Evolutionary conservation across 208 protist genomes (phyloP).

Genomic region (Acanthamoeba triangularis): DNA sequence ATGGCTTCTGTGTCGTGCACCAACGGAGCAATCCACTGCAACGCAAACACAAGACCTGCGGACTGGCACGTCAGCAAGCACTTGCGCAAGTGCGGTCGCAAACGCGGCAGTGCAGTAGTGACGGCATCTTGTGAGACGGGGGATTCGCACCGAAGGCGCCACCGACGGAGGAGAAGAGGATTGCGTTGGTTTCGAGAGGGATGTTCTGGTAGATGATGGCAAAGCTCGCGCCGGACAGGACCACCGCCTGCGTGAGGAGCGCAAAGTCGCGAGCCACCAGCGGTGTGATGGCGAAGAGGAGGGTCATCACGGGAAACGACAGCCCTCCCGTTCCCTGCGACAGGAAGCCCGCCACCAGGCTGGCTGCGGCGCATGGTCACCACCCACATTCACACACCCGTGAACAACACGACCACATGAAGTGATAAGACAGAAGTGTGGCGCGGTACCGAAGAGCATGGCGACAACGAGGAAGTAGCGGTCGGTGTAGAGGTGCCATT

Average conservation of each 20-base stretch:
- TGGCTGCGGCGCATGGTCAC: background rate
- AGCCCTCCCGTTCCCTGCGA: conserved; percentile 61
- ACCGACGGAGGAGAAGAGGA: conserved; percentile 40
- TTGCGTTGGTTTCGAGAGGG: conserved; percentile 24
- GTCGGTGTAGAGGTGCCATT: conserved; percentile 42
- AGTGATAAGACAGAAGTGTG: background rate
- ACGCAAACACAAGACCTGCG: conserved; percentile 1
- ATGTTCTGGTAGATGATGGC: conserved; percentile 74
- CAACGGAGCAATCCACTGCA: conserved; percentile 21
- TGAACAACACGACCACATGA: background rate
- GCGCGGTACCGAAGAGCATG: conserved; percentile 60
- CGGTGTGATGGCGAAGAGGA: conserved; percentile 37
- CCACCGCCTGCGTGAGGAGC: conserved; percentile 61
- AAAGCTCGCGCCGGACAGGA: conserved; percentile 51
- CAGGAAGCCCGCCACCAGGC: conserved; percentile 42
- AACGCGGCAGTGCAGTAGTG: too few species aligned
- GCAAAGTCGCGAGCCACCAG: conserved; percentile 68
- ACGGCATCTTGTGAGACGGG: background rate
- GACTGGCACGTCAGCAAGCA: background rate
- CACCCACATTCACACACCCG: background rate
- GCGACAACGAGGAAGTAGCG: conserved; percentile 20
- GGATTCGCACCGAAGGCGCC: conserved; percentile 34
- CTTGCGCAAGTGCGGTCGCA: background rate
- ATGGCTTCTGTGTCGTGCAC: conserved; percentile 14
- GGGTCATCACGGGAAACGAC: conserved; percentile 77